Base-by-base conservation (phyloP, 352 stramenopile species). In the Phytopythium vexans region DNA sequence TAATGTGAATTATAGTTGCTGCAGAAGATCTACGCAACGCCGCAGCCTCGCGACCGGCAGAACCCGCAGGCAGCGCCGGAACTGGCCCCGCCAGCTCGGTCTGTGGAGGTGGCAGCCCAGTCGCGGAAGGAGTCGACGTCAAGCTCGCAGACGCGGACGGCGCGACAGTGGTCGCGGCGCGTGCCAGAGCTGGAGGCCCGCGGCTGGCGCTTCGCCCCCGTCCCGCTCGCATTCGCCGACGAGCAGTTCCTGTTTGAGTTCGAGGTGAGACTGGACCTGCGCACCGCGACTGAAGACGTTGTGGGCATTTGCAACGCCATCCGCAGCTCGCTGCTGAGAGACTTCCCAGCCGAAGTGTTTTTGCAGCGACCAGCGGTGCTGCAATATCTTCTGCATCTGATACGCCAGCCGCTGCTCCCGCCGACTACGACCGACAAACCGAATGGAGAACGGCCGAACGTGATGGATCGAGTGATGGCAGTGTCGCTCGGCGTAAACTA, bases 191-290 rank as follows among this genome's bases (percentile, higher is more conserved):
- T 77, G 12, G 68, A 77, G 34, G 52, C 61, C 9, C 10, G 41
- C 32, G 84, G 84, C 6, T 94, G 84, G 84, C 56, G 53, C 0
- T 89, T 88, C 49, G 66, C 84, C 6, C 56, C 39, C 0, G 72
- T 92, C 9, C 46, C 59, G n/a, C 63, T 94, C 27, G 60, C 68
- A 12, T 52, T 73, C 2, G 70, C 70, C 35, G 81, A 94, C 52
- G 81, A 92, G 35, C 79, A 94, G 52, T 65, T 65, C 42, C 62
- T 94, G 7, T 91, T 94, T 35, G 84, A 89, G 55, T 88, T 91
- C 55, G 74, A 94, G 54, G 81, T 92, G 46, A 87, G 83, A 45
- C 65, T 88, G 15, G 65, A 68, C 16, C 58, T 91, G 21, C 62
- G 73, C 12, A 83, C 71, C 10, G 67, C 56, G 32, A 57, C 62